Conservation (phyloP, 768 basidiomycete genomes). For the Phaeotremella fagi region DNA sequence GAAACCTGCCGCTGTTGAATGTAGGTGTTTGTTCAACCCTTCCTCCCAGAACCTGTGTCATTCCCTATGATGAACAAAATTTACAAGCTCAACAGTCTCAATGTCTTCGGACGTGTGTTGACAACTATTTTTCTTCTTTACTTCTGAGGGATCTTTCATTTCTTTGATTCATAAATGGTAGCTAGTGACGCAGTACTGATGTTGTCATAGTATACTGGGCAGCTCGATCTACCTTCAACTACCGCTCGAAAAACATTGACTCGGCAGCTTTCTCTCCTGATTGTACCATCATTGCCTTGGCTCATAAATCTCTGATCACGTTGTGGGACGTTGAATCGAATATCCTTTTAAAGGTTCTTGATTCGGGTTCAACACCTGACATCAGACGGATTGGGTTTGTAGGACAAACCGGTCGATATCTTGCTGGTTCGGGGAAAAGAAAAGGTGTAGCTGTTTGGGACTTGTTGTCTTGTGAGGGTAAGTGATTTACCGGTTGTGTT, state of each 20-base stretch:
- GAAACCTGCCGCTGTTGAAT: slow-evolving; percentile 20
- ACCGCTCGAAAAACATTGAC: slow-evolving; percentile 64
- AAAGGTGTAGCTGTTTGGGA: slow-evolving; percentile 48
- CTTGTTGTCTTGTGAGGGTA: slow-evolving; percentile 47
- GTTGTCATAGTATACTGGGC: slow-evolving; percentile 65
- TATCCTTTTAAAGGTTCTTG: slow-evolving; percentile 58
- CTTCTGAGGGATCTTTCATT: slow-evolving; percentile 38
- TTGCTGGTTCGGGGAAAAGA: slow-evolving; percentile 52
- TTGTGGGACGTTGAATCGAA: slow-evolving; percentile 70
- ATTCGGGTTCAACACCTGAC: slow-evolving; percentile 56
- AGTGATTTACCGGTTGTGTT: slow-evolving; percentile 9
- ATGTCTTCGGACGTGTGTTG: slow-evolving; percentile 37
- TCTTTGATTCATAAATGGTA: slow-evolving; percentile 8
- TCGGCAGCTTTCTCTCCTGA: slow-evolving; percentile 72
- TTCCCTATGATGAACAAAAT: slow-evolving; percentile 43
- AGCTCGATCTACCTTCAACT: slow-evolving; percentile 65
- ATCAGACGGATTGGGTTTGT: slow-evolving; percentile 58
- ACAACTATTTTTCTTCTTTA: slow-evolving; percentile 47
- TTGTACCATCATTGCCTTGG: slow-evolving; percentile 73
- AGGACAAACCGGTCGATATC: slow-evolving; percentile 65
- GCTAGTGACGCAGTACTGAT: slow-evolving; percentile 6
- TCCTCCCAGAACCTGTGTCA: slow-evolving; percentile 1
- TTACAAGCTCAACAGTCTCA: slow-evolving; percentile 51
- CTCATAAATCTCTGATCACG: slow-evolving; percentile 62
- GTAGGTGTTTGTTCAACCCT: slow-evolving; percentile 30